Base-by-base conservation (phyloP, 108 stramenopile genomes). In the Asterionellopsis glacialis region DNA sequence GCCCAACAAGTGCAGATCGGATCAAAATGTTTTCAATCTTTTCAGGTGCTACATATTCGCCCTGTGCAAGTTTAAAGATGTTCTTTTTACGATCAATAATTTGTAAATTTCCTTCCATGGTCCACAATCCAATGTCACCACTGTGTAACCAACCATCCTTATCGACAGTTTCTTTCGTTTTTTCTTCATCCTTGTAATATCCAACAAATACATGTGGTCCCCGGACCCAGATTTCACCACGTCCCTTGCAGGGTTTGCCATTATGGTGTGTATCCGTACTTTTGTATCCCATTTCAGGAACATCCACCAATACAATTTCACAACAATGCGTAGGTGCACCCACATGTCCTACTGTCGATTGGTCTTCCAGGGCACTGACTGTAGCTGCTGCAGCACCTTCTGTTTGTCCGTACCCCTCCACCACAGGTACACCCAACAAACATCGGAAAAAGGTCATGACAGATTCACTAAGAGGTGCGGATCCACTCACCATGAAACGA, bases 51-150 rank as follows among this genome's bases (percentile, higher is more conserved):
- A 93, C 88, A 74, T 93, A 93, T 59, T 93, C 80, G 55, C 96
- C 97, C 76, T 97, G 96, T 6, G 93, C 65, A 13, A 98, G 82
- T 73, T 98, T 98, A 92, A 98, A 98, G 53, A 97, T 90, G 68
- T 98, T 96, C 79, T 98, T 98, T 76, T 95, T 95, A 47, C 97
- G 82, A 74, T 97, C 98, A 61, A 98, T 96, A 54, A 98, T 97
- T 56, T 91, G 83, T 41, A 98, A 77, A 45, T 85, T 73, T 9
- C 98, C 96, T n/a, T 97, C 78, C 9, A 64, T 22, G 0, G 89
- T 94, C 96, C 95, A 98, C 52, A 96, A 60, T 13, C 94, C 98
- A 70, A 99, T 94, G 65, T 99, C 98, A 11, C 98, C 98, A 61
- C 88, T 96, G 57, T 93, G 85, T 24, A 98, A 65, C 96, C 96